Evolutionary conservation across 2,329 filamentous ascomycete species (phyloP).

Genomic region (Cladosporium sp.): DNA sequence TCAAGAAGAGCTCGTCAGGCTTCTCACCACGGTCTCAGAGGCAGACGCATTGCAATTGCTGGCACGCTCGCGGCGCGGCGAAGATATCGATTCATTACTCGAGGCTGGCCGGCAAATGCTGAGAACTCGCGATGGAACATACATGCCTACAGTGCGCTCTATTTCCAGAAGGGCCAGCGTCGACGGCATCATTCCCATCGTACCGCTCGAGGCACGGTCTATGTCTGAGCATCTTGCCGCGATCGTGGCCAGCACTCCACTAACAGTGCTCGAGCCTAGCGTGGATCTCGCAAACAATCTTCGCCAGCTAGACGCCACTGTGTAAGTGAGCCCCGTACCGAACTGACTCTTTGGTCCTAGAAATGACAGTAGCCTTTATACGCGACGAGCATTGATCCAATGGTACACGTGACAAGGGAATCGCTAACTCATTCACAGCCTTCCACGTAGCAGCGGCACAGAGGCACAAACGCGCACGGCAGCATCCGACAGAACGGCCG

Average conservation of each 20-base stretch:
- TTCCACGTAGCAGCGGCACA: neutral
- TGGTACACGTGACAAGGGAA: neutral
- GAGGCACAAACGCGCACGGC: neutral
- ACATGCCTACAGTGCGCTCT: neutral
- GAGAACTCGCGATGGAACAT: neutral
- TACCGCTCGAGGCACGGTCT: neutral
- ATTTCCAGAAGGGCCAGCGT: neutral
- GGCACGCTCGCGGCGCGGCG: neutral
- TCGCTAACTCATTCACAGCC: neutral
- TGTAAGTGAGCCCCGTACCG: neutral
- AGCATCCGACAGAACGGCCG: neutral
- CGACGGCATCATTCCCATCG: neutral
- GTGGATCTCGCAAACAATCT: neutral
- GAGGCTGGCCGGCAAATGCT: neutral
- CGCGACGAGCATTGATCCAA: neutral
- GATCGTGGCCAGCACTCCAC: neutral
- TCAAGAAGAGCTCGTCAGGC: neutral
- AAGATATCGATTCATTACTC: neutral
- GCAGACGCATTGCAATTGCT: neutral
- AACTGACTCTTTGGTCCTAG: neutral
- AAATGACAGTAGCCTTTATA: neutral
- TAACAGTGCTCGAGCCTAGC: neutral
- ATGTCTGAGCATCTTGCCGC: slow-evolving; percentile 1
- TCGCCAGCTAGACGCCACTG: neutral
- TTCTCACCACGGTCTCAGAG: neutral